Percentiles rank a stretch among this genome's conserved stretches.
phyloP scores from a whole-genome alignment of 768 basidiomycete species.

The Hericium rajendrae region DNA sequence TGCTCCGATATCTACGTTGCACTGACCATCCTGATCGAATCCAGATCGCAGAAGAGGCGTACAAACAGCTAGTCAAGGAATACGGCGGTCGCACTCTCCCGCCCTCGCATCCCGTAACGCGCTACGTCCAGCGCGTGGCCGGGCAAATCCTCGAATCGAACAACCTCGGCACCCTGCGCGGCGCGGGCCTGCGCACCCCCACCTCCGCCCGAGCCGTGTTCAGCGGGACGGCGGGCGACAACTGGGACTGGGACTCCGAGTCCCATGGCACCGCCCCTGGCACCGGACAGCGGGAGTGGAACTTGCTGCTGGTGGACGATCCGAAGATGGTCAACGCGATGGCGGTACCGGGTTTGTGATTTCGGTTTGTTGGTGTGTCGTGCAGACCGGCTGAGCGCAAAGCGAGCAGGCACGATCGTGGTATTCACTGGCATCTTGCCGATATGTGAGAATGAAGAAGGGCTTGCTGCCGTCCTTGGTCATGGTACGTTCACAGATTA shows the following conservation, averaged over 20 bases:
- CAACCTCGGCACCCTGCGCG: conserved; percentile 53
- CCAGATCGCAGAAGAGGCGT: conserved; percentile 29
- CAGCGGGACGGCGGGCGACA: neutral
- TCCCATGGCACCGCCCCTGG: neutral
- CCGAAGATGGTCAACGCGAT: conserved; percentile 65
- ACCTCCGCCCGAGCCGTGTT: neutral
- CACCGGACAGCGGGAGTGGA: conserved; percentile 34
- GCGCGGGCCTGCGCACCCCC: conserved; percentile 12
- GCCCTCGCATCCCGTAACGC: conserved; percentile 50
- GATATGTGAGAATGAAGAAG: conserved; percentile 66
- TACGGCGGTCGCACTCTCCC: conserved; percentile 52
- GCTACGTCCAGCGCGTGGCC: conserved; percentile 63
- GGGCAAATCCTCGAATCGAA: conserved; percentile 59
- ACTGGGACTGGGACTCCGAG: neutral
- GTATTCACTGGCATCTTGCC: conserved; percentile 89
- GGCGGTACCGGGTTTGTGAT: conserved; percentile 51
- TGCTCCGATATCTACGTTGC: neutral
- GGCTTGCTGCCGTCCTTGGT: conserved; percentile 73
- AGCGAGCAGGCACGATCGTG: conserved; percentile 52
- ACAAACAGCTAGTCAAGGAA: conserved; percentile 39
- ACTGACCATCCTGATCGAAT: neutral
- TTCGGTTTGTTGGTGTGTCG: neutral
- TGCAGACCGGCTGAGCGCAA: neutral
- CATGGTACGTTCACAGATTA: conserved; percentile 48
- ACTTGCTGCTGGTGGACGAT: conserved; percentile 74